Evolutionary conservation across 495 filamentous ascomycete genomes (phyloP).

Genomic region (Lepidopterella palustris): DNA sequence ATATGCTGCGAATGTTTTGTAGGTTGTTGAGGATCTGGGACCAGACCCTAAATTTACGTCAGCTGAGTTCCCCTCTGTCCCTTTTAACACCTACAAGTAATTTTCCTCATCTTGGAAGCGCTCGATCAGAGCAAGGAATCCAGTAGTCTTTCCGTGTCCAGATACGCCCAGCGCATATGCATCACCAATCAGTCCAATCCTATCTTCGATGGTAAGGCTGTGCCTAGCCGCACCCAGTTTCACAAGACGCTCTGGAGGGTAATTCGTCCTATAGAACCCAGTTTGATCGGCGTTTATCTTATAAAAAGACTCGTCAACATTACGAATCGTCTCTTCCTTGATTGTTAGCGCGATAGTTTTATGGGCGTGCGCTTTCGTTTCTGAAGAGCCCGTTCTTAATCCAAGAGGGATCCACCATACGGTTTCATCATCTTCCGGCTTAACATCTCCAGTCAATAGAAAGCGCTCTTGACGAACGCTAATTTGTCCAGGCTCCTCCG

Average conservation of each 20-base stretch:
- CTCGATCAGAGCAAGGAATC: conserved; percentile 71
- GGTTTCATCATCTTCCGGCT: conserved; percentile 75
- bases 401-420: conserved; percentile 95
- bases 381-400: conserved; percentile 51
- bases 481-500: conserved; percentile 76
- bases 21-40: conserved; percentile 69
- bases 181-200: conserved; percentile 84
- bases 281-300: conserved; percentile 84
- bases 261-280: conserved; percentile 91
- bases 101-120: conserved; percentile 74
- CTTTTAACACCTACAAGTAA: conserved; percentile 52
- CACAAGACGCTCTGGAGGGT: conserved; percentile 68
- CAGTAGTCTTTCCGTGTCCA: conserved; percentile 71
- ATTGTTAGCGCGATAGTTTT: conserved; percentile 58
- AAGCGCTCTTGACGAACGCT: conserved; percentile 79
- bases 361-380: conserved; percentile 46
- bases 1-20: conserved; percentile 56
- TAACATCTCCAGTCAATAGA: conserved; percentile 80
- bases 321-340: conserved; percentile 66
- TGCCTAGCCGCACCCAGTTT: conserved; percentile 70
- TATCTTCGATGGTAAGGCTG: conserved; percentile 74
- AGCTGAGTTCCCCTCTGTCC: neutral
- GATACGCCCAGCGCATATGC: conserved; percentile 87
- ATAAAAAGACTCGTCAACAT: conserved; percentile 75
- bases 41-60: conserved; percentile 57